Conservation (phyloP, 768 basidiomycete genomes). For the Paxillus ammoniavirescens region DNA sequence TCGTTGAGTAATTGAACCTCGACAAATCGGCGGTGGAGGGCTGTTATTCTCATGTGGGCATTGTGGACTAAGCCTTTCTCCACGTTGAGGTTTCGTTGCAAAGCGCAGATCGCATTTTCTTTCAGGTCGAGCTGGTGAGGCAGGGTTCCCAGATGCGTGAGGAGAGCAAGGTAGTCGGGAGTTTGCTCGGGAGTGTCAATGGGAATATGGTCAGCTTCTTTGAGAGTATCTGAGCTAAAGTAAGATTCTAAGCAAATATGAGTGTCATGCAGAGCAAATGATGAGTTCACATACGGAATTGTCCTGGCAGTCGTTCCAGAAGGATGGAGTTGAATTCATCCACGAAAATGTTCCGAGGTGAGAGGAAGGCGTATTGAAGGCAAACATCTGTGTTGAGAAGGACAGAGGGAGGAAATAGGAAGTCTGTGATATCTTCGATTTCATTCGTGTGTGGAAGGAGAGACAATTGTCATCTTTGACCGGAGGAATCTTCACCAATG, state of each 20-base stretch:
- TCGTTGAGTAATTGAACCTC: neutral
- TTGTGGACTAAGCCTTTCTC: conserved; percentile 2
- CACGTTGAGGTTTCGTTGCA: conserved; percentile 1
- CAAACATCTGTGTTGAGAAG: conserved; percentile 24
- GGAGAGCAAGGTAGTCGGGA: conserved; percentile 20
- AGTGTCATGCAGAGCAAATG: neutral
- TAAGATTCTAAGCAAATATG: conserved; percentile 11
- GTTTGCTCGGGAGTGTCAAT: conserved; percentile 14
- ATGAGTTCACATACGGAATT: neutral
- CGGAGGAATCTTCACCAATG: conserved; percentile 35
- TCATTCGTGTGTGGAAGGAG: conserved; percentile 15
- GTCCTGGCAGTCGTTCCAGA: conserved; percentile 24
- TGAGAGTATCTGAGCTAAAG: conserved; percentile 22
- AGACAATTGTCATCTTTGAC: conserved; percentile 21
- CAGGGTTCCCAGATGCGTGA: conserved; percentile 2
- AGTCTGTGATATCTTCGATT: conserved; percentile 17
- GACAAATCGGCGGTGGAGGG: conserved; percentile 9
- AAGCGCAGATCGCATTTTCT: conserved; percentile 9
- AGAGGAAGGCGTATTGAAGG: conserved; percentile 34
- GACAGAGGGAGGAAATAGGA: conserved; percentile 28
- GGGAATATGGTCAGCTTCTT: conserved; percentile 18
- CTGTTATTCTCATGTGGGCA: neutral
- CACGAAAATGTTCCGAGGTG: conserved; percentile 37
- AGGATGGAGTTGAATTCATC: conserved; percentile 35
- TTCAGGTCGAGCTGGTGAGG: neutral